Evolutionary conservation across 1,284 basidiomycete species (phyloP).

Genomic region (Mycena sp.): DNA sequence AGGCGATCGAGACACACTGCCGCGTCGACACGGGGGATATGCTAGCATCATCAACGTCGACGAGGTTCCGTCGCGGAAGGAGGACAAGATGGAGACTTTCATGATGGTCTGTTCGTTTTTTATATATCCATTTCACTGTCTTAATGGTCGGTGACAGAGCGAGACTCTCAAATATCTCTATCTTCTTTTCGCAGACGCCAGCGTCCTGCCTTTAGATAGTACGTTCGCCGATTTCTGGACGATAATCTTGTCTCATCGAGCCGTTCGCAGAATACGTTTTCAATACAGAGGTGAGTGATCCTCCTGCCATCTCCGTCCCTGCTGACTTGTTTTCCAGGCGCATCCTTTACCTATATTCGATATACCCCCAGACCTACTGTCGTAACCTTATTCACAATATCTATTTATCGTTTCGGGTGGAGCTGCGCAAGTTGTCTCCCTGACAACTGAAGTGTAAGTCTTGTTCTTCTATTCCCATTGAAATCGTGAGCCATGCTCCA

Average conservation of each 20-base stretch:
- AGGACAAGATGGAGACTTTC: conserved; percentile 98
- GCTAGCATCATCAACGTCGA: conserved; percentile 78
- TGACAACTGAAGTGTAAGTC: not conserved
- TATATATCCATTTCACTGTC: not conserved
- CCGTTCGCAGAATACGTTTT: conserved; percentile 82
- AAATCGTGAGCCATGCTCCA: not conserved
- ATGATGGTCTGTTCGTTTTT: conserved; percentile 68
- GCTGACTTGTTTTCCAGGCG: conserved; percentile 49
- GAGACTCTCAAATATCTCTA: conserved; percentile 98
- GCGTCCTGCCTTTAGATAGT: conserved; percentile 79
- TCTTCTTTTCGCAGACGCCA: conserved; percentile 85
- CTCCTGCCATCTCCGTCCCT: not conserved
- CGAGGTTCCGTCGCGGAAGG: conserved; percentile 67
- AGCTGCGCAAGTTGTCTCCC: not conserved
- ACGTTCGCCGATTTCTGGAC: not conserved
- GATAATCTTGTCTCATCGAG: not conserved
- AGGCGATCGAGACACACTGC: conserved; percentile 78
- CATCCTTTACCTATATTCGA: conserved; percentile 69
- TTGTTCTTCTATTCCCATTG: not conserved
- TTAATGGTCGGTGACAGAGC: conserved; percentile 53
- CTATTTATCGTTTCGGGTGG: conserved; percentile 13
- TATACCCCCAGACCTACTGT: conserved; percentile 17
- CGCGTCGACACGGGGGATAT: conserved; percentile 72
- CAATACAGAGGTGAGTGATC: conserved; percentile 83
- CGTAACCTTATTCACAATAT: conserved; percentile 1